Base-by-base conservation (phyloP, 345 rosid genomes). In the Aquilaria yunnanensis region DNA sequence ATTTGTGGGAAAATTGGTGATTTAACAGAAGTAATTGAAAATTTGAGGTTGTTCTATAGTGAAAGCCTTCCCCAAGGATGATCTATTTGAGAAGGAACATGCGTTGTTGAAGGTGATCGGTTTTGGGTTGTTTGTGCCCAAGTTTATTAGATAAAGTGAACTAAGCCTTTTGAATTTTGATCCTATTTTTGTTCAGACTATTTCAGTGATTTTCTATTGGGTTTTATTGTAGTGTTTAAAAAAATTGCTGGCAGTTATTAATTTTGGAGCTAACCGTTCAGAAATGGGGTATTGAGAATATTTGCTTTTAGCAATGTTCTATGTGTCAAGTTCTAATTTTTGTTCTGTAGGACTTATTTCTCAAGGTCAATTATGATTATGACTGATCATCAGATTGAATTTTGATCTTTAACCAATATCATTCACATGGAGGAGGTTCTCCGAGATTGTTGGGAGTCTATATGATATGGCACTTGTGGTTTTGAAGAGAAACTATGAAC, bases 371-470 rank as follows among this genome's bases (percentile, higher is more conserved):
- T 2, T n/a, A 30, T 47, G 52, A 0, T 13, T 29, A 14, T 10
- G 32, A 46, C 29, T 51, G 61, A 2, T 14, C 45, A 6, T n/a
- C 10, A 14, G 14, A 37, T 41, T 33, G 41, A 58, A 23, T 5
- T 37, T 37, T 37, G 43, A 37, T 37, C 43, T 4, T 37, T 37
- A 37, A 37, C 8, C 8, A 5, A 37, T 37, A 63, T 46, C 30
- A 46, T 6, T 75, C 61, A 62, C 75, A 91, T 96, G 88, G 47
- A 92, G 88, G 74, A 77, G 63, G 57, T 91, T 91, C 69, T 63
- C 94, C 5, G 97, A 91, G 84, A 91, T 91, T 59, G 97, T 91
- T n/a, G 97, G 97, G 56, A 91, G 97, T 82, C 98, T 97, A 4
- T 90, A 86, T 65, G 87, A 93, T 71, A 93, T 93, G 98, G 98